Conservation (phyloP, 352 stramenopile genomes). For the Phytophthora idaei region DNA sequence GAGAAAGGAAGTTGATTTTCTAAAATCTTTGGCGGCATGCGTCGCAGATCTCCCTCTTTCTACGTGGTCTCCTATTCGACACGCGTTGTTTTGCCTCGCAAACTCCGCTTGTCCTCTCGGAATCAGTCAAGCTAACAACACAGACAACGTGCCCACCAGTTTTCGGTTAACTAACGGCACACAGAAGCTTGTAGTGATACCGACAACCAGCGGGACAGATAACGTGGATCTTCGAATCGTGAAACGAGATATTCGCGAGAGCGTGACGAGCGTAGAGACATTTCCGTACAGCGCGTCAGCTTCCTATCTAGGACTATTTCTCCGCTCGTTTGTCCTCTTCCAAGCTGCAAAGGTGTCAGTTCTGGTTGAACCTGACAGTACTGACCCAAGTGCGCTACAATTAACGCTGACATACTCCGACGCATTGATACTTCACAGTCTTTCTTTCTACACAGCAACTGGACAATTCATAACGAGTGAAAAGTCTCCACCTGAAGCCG, state of each 20-base stretch:
- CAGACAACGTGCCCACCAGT: neutral
- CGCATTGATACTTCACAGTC: constrained; percentile 9
- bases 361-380: neutral
- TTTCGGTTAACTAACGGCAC: constrained; percentile 13
- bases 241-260: constrained; percentile 3
- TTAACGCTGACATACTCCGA: constrained; percentile 14
- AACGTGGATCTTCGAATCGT: constrained; percentile 21
- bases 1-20: constrained; percentile 11
- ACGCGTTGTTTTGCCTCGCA: constrained; percentile 15
- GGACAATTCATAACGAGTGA: constrained; percentile 4
- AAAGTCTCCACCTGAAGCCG: neutral
- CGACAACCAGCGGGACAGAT: constrained; percentile 7
- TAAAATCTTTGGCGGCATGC: constrained; percentile 14
- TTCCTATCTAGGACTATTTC: constrained; percentile 16
- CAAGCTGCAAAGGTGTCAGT: constrained; percentile 13
- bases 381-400: neutral
- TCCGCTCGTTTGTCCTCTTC: constrained; percentile 19
- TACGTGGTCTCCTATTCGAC: constrained; percentile 17
- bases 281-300: constrained; percentile 22
- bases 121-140: neutral
- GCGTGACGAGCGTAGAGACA: neutral
- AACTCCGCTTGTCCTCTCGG: constrained; percentile 9
- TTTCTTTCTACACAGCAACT: constrained; percentile 6
- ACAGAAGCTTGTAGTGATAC: constrained; percentile 11
- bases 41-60: neutral